These are phyloP conservation scores for Magnaporthiopsis rhizophila DNA, from an alignment of 2,329 filamentous ascomycete genomes.

Conservation along the genomic window DNA sequence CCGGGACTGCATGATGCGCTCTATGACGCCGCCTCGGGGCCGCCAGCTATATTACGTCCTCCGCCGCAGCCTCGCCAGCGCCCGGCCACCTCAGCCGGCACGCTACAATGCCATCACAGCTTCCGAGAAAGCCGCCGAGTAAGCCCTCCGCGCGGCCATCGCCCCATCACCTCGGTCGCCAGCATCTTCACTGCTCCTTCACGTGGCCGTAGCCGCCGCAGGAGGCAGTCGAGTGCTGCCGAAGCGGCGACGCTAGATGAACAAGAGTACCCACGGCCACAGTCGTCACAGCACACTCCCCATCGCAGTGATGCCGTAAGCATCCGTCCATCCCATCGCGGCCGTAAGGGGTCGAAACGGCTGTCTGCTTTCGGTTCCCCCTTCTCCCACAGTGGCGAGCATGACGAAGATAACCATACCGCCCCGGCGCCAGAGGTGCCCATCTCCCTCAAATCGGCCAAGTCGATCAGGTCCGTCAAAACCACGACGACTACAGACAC, in stretches of 20 bases:
- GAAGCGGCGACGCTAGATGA: neutral
- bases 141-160: neutral
- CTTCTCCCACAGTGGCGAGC: neutral
- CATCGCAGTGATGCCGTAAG: neutral
- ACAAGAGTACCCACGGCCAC: neutral
- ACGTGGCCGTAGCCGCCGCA: neutral
- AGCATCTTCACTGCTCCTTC: neutral
- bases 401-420: neutral
- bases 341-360: neutral
- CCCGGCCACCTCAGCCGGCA: neutral
- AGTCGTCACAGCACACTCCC: neutral
- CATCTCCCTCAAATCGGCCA: neutral
- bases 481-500: constrained; percentile 2
- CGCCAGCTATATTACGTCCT: neutral
- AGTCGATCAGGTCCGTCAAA: neutral
- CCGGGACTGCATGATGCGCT: constrained; percentile 23
- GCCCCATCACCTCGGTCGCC: neutral
- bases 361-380: neutral
- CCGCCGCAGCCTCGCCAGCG: neutral
- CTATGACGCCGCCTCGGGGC: neutral
- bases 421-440: neutral
- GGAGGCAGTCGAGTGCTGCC: neutral
- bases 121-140: too few species aligned
- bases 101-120: neutral
- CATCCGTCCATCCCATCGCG: neutral